These are phyloP conservation scores for Corrigiola litoralis DNA, from an alignment of 179 eudicot species.

Conservation along the genomic window DNA sequence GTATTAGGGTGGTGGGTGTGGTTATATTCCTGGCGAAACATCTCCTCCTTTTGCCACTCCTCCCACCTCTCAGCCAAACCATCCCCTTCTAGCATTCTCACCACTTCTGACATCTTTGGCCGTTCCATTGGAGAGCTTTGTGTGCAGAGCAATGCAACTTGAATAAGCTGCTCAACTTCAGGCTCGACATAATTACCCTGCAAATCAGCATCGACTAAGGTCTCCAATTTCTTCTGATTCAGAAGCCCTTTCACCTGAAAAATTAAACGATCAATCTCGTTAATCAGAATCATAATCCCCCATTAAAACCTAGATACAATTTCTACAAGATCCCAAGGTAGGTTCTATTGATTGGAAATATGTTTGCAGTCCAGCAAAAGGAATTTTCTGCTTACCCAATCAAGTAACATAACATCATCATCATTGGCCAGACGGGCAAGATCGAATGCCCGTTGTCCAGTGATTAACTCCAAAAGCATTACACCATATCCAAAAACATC, in stretches of 20 bases:
- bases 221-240: constrained; percentile 40
- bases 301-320: neutral
- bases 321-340: neutral
- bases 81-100: constrained; percentile 46
- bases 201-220: constrained; percentile 35
- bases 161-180: constrained; percentile 45
- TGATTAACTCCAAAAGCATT: constrained; percentile 39
- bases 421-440: constrained; percentile 43
- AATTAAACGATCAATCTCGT: neutral
- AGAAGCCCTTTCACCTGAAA: constrained; percentile 44
- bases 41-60: constrained; percentile 46
- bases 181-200: constrained; percentile 28
- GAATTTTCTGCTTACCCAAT: constrained; percentile 29
- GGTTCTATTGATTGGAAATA: neutral
- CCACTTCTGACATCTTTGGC: constrained; percentile 49
- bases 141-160: constrained; percentile 45
- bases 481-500: constrained; percentile 44
- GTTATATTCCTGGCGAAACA: constrained; percentile 34
- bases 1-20: constrained; percentile 17
- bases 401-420: constrained; percentile 40
- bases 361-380: neutral
- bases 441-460: constrained; percentile 42
- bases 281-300: neutral
- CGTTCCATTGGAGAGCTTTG: constrained; percentile 43
- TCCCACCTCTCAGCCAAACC: constrained; percentile 46